Conservation (phyloP, 768 basidiomycete species). For the Hygrophorus pudorinus region DNA sequence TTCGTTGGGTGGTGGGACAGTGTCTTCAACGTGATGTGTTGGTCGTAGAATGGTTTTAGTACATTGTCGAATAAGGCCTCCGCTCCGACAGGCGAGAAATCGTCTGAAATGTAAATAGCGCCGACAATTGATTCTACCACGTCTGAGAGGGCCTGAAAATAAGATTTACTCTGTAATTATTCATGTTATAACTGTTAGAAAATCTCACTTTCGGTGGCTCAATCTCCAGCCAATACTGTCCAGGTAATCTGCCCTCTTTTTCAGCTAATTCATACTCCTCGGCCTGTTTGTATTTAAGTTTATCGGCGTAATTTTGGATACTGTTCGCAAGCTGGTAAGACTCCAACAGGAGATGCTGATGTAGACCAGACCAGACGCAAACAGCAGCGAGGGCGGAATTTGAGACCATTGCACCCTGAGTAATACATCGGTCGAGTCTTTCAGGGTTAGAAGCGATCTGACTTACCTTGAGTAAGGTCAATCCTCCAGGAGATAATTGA, state of each 20-base stretch:
- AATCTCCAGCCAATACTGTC: conserved; percentile 72
- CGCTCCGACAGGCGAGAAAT: conserved; percentile 50
- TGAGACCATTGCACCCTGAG: conserved; percentile 77
- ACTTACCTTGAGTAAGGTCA: conserved; percentile 68
- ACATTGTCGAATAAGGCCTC: conserved; percentile 58
- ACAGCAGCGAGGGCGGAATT: conserved; percentile 70
- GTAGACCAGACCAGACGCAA: conserved; percentile 59
- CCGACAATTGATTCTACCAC: conserved; percentile 74
- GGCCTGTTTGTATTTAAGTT: conserved; percentile 34
- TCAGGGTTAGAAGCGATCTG: not conserved
- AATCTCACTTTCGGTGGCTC: conserved; percentile 64
- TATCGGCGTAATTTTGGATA: conserved; percentile 44
- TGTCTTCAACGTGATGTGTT: conserved; percentile 62
- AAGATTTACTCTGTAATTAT: conserved; percentile 3
- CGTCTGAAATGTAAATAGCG: conserved; percentile 70
- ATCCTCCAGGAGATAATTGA: conserved; percentile 59
- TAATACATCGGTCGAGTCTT: conserved; percentile 4
- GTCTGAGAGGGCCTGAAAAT: conserved; percentile 59
- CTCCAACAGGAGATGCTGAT: conserved; percentile 50
- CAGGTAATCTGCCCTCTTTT: conserved; percentile 39
- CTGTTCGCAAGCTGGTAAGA: conserved; percentile 38
- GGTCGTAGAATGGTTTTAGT: conserved; percentile 71
- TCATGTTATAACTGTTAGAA: not conserved
- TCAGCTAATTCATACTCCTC: conserved; percentile 39
- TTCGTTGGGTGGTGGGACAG: conserved; percentile 73